phyloP scores from a whole-genome alignment of 169 alveolate genomes.

The Plasmodium blacklocki region DNA sequence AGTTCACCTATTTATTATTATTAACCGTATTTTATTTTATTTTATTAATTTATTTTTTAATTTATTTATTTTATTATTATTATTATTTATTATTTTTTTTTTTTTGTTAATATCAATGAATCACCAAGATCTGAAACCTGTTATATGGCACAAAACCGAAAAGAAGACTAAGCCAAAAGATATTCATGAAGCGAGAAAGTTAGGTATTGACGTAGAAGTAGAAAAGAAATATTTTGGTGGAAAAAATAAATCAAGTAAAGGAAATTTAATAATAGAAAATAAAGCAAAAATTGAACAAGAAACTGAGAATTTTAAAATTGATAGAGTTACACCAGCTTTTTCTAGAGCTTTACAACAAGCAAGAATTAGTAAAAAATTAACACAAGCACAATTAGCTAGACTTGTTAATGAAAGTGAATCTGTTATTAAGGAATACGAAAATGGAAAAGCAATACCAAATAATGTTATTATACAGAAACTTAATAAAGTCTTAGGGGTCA shows the following conservation, averaged over 20 bases:
- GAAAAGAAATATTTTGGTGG: constrained; percentile 65
- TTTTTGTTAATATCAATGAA: constrained; percentile 10
- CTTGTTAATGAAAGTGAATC: constrained; percentile 76
- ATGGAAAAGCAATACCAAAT: constrained; percentile 85
- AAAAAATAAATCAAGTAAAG: constrained; percentile 67
- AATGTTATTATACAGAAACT: constrained; percentile 82
- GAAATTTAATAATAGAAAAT: constrained; percentile 75
- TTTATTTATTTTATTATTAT: no score
- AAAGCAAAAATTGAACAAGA: constrained; percentile 86
- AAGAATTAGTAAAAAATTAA: constrained; percentile 77
- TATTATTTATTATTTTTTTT: no score
- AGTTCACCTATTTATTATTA: no score
- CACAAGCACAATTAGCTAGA: constrained; percentile 81
- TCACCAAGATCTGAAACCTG: constrained; percentile 74
- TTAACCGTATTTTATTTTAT: no score
- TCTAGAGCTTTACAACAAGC: constrained; percentile 87
- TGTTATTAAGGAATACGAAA: constrained; percentile 84
- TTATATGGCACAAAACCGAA: constrained; percentile 64
- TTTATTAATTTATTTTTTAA: no score
- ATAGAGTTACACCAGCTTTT: constrained; percentile 82
- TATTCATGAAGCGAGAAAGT: constrained; percentile 52
- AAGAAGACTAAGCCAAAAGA: constrained; percentile 47
- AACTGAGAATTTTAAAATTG: constrained; percentile 83
- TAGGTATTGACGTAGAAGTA: constrained; percentile 66
- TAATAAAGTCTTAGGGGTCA: constrained; percentile 81